Evolutionary conservation across 176 grass and related monocot genomes (phyloP).

Genomic region (Bromus sterilis): DNA sequence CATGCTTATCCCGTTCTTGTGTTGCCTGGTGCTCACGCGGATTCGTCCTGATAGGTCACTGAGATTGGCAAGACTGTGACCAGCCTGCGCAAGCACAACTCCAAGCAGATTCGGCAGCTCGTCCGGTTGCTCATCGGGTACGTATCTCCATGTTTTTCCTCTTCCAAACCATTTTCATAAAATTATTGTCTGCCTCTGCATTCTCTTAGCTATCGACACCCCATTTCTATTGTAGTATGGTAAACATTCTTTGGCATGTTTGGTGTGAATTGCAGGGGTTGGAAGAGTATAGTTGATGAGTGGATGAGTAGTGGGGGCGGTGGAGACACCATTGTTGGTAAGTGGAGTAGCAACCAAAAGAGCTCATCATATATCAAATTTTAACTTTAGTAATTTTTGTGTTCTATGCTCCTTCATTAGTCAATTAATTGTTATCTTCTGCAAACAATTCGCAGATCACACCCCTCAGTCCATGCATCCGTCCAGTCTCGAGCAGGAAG

Average conservation of each 20-base stretch:
- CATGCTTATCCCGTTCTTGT: not conserved
- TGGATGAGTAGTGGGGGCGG: conserved; percentile 49
- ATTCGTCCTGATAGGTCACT: conserved; percentile 39
- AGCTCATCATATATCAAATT: not conserved
- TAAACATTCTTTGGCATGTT: conserved; percentile 12
- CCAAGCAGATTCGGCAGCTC: conserved; percentile 64
- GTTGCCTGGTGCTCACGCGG: not conserved
- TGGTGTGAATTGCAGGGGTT: conserved; percentile 42
- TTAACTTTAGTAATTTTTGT: not conserved
- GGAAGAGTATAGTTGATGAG: conserved; percentile 70
- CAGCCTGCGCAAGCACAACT: conserved; percentile 51
- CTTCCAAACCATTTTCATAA: not conserved
- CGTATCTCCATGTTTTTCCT: not conserved
- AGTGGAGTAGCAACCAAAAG: conserved; percentile 11
- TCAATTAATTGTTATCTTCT: not conserved
- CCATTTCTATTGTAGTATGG: not conserved
- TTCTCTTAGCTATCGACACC: not conserved
- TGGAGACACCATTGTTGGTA: conserved; percentile 50
- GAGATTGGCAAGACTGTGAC: conserved; percentile 53
- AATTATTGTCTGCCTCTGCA: not conserved
- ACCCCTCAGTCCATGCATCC: conserved; percentile 56
- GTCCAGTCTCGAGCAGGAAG: conserved; percentile 45
- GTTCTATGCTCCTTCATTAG: not conserved
- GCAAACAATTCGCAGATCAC: conserved; percentile 34
- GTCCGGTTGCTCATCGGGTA: conserved; percentile 64